A percentile compares a stretch with the other conserved stretches of the same genome.
Evolutionary conservation across 2,329 filamentous ascomycete genomes (phyloP).

Genomic region (Paracoccidioides brasiliensis): DNA sequence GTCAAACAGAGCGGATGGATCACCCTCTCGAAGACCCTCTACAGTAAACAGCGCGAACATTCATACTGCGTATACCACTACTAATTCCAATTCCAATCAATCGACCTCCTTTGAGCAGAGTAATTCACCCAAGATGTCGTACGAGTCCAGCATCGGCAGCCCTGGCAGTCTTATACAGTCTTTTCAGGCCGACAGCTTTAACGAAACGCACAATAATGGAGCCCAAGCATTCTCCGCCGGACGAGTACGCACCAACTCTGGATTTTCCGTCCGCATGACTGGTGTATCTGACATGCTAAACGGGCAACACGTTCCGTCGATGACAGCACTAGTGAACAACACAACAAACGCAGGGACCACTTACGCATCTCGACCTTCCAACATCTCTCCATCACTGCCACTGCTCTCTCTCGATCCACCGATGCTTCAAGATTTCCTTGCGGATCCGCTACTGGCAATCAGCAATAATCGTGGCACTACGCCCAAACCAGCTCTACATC

Average conservation of each 20-base stretch:
- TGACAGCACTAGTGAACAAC: slow-evolving; percentile 34
- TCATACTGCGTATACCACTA: background rate
- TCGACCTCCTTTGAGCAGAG: slow-evolving; percentile 52
- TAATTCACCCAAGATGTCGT: slow-evolving; percentile 46
- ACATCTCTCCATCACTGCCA: slow-evolving; percentile 27
- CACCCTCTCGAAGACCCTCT: slow-evolving; percentile 36
- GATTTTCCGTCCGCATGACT: slow-evolving; percentile 37
- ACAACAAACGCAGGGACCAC: slow-evolving; percentile 11
- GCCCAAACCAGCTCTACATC: slow-evolving; percentile 18
- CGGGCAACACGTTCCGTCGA: slow-evolving; percentile 38
- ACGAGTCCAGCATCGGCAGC: slow-evolving; percentile 54
- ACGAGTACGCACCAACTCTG: slow-evolving; percentile 45
- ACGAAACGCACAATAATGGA: slow-evolving; percentile 14
- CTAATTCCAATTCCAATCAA: slow-evolving; percentile 32
- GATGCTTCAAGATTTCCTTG: slow-evolving; percentile 29
- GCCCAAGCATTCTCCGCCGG: slow-evolving; percentile 15
- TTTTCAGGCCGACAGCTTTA: slow-evolving; percentile 33
- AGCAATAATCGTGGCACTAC: slow-evolving; percentile 13
- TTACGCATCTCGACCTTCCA: slow-evolving; percentile 23
- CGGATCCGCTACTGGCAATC: slow-evolving; percentile 16
- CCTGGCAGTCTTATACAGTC: slow-evolving; percentile 46
- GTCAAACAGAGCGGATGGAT: slow-evolving; percentile 24
- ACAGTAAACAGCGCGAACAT: slow-evolving; percentile 38
- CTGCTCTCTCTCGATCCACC: slow-evolving; percentile 34
- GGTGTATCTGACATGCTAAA: slow-evolving; percentile 42